Conservation (phyloP, 2,329 filamentous ascomycete species). For the Thelonectria olida region DNA sequence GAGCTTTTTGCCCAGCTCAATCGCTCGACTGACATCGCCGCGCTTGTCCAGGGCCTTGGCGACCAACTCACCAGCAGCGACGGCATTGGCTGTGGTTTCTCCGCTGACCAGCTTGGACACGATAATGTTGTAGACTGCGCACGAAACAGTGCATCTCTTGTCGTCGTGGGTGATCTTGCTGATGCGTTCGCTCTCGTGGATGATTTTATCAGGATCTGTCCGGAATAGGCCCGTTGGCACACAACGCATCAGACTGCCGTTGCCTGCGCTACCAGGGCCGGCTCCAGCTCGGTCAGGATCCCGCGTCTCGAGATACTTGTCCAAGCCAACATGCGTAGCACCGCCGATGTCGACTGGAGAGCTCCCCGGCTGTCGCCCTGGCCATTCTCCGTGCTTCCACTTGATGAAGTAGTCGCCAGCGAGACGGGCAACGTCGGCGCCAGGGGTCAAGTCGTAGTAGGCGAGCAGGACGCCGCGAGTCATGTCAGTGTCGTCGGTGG, state of each 20-base stretch:
- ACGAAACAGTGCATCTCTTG: conserved; percentile 45
- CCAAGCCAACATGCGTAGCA: conserved; percentile 42
- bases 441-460: conserved; percentile 43
- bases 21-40: conserved; percentile 34
- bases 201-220: conserved; percentile 33
- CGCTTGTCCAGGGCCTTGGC: conserved; percentile 36
- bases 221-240: conserved; percentile 55
- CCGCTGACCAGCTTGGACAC: conserved; percentile 45
- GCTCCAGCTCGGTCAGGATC: conserved; percentile 49
- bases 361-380: conserved; percentile 44
- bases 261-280: conserved; percentile 51
- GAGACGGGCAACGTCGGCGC: conserved; percentile 42
- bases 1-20: conserved; percentile 41
- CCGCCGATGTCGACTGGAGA: conserved; percentile 51
- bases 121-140: conserved; percentile 53
- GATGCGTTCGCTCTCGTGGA: conserved; percentile 47
- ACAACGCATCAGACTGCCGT: conserved; percentile 59
- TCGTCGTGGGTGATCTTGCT: conserved; percentile 53
- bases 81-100: conserved; percentile 35
- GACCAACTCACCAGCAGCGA: conserved; percentile 37
- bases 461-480: conserved; percentile 56
- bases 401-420: conserved; percentile 52
- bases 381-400: conserved; percentile 56
- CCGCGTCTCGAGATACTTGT: conserved; percentile 35
- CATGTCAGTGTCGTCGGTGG: conserved; percentile 59